Base-by-base conservation (phyloP, 805 yeast species). In the Cyberlindnera mississippiensis region DNA sequence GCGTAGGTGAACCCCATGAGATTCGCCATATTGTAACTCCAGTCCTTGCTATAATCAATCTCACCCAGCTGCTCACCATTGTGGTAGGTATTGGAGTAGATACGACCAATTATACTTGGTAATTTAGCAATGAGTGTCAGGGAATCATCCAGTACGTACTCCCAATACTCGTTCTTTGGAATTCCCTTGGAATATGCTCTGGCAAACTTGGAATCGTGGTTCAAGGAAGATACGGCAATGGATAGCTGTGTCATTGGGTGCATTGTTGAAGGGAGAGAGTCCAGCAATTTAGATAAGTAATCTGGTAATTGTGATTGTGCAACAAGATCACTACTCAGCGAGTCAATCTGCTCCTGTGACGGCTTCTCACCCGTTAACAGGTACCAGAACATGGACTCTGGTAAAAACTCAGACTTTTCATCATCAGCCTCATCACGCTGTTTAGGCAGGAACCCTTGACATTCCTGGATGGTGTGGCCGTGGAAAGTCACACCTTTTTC, bases 201-300 rank as follows among this genome's bases (percentile, higher is more conserved):
- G 43, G 89, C 87, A 66, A 84, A 84, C 50, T 64, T 67, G 15
- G 89, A 82, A 52, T 80, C 83, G 46, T 80, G 73, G 66, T 82
- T 84, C 62, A 85, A 72, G 31, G 89, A 82, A 42, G 82, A 73
- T 37, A 85, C 77, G 26, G 86, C 90, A 58, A 85, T 82, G 37
- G 87, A 75, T 56, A 84, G 71, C 62, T 84, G 93, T 24, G 91
- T 82, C 93, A 84, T 84, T 59, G 93, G 93, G 64, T 84, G 93
- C 61, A 84, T 69, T 52, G 77, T 42, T 16, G 73, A 60, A 41
- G 93, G 93, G 46, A 82, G 71, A 38, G 72, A 63, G 67, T 79
- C 83, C 49, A 84, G 66, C 40, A 81, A 64, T 54, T 73, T 77
- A 57, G 66, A 72, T 34, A 80, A 77, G 61, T 80, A 78, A 50